Evolutionary conservation across 352 stramenopile species (phyloP).

Genomic region (Phytophthora cajani): DNA sequence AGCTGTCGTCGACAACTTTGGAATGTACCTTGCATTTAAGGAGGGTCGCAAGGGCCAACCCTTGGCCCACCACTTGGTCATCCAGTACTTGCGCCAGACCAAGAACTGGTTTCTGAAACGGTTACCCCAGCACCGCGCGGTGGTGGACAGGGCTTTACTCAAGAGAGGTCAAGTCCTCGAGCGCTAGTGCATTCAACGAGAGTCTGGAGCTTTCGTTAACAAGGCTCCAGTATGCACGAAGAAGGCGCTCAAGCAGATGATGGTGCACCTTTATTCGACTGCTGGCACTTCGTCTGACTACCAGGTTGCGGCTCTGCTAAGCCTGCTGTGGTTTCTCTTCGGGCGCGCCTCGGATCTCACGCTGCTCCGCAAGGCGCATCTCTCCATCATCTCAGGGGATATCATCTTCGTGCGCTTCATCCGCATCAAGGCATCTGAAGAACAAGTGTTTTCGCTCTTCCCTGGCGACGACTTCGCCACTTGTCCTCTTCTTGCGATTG

Average conservation of each 20-base stretch:
- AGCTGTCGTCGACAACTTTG: too few species aligned
- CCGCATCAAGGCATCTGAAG: conserved; percentile 6
- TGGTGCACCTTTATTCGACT: conserved; percentile 18
- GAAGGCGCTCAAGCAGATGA: conserved; percentile 11
- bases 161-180: too few species aligned
- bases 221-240: conserved; percentile 16
- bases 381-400: too few species aligned
- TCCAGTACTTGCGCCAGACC: too few species aligned
- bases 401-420: not conserved
- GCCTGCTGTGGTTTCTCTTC: conserved; percentile 23
- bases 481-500: conserved; percentile 1
- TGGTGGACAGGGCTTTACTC: too few species aligned
- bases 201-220: conserved; percentile 10
- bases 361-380: too few species aligned
- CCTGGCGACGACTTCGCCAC: conserved; percentile 3
- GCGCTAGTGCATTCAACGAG: not conserved
- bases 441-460: conserved; percentile 5
- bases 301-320: conserved; percentile 29
- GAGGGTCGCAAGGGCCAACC: too few species aligned
- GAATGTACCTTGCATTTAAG: too few species aligned
- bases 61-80: too few species aligned
- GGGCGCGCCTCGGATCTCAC: too few species aligned
- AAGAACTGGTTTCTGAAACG: too few species aligned
- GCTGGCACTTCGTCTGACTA: conserved; percentile 3
- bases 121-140: too few species aligned